These are phyloP conservation scores for Toxoplasma gondii DNA, from an alignment of 169 alveolate species.

Conservation along the genomic window DNA sequence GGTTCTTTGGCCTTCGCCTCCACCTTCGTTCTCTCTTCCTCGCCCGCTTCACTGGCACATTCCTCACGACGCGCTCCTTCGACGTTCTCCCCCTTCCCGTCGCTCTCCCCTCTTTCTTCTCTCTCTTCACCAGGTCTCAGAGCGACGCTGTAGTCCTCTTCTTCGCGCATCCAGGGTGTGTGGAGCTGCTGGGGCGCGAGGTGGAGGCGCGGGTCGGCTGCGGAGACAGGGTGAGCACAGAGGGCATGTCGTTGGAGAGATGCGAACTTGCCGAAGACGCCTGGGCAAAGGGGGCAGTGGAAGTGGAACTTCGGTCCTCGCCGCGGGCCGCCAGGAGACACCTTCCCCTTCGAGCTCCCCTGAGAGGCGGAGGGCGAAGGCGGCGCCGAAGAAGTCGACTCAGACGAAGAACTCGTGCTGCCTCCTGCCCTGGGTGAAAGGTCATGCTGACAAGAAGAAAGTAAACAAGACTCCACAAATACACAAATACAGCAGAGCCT, in stretches of 20 bases:
- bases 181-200: slow-evolving; percentile 24
- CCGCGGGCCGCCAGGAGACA: no score
- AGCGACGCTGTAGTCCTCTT: slow-evolving; percentile 45
- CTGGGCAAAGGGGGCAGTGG: slow-evolving; percentile 54
- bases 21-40: neutral
- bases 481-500: neutral
- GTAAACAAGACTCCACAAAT: neutral
- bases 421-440: neutral
- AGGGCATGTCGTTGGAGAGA: slow-evolving; percentile 21
- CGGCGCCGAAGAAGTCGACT: neutral
- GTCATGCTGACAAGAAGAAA: neutral
- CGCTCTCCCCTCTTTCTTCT: neutral
- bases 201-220: slow-evolving; percentile 58
- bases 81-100: neutral
- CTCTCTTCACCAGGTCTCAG: neutral
- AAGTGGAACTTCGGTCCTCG: slow-evolving; percentile 28
- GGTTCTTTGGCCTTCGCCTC: neutral
- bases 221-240: slow-evolving; percentile 6
- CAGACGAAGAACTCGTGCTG: neutral
- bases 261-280: neutral
- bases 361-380: slow-evolving; percentile 22
- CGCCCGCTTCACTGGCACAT: neutral
- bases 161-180: slow-evolving; percentile 27
- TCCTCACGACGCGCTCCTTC: neutral
- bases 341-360: neutral